These are phyloP conservation scores for Echria macrotheca DNA, from an alignment of 495 filamentous ascomycete genomes.

Conservation along the genomic window DNA sequence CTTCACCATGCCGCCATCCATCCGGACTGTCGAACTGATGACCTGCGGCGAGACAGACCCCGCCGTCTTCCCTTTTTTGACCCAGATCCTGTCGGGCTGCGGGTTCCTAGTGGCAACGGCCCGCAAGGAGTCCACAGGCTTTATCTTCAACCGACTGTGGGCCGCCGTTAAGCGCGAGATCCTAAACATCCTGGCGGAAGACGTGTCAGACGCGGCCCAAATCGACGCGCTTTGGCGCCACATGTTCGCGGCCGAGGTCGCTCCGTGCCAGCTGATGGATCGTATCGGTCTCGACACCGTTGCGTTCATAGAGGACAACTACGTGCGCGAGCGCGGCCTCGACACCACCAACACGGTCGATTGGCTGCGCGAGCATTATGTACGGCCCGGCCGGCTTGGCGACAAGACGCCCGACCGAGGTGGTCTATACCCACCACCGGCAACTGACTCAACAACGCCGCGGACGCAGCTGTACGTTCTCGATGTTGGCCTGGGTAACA, in stretches of 20 bases:
- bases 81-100: constrained; percentile 28
- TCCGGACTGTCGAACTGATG: constrained; percentile 49
- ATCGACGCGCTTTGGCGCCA: constrained; percentile 40
- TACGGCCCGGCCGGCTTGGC: constrained; percentile 30
- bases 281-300: constrained; percentile 43
- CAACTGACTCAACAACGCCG: not conserved
- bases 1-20: constrained; percentile 47
- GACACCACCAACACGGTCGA: constrained; percentile 24
- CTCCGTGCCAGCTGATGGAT: constrained; percentile 8
- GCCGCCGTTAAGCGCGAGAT: constrained; percentile 44
- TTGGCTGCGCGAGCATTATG: constrained; percentile 29
- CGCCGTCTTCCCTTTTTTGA: constrained; percentile 38
- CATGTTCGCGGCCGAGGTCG: constrained; percentile 14
- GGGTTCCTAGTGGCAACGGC: constrained; percentile 38
- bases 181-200: constrained; percentile 42
- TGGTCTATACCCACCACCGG: constrained; percentile 5
- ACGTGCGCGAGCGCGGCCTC: constrained; percentile 36
- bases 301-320: constrained; percentile 26
- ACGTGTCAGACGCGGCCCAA: constrained; percentile 36
- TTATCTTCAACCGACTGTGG: constrained; percentile 54
- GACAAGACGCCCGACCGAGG: constrained; percentile 6
- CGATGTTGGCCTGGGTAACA: constrained; percentile 16
- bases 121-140: constrained; percentile 44
- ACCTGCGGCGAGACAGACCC: constrained; percentile 40
- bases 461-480: constrained; percentile 10